Base-by-base conservation (phyloP, 192 early-diverging fungal genomes). In the Dissophora globulifera region DNA sequence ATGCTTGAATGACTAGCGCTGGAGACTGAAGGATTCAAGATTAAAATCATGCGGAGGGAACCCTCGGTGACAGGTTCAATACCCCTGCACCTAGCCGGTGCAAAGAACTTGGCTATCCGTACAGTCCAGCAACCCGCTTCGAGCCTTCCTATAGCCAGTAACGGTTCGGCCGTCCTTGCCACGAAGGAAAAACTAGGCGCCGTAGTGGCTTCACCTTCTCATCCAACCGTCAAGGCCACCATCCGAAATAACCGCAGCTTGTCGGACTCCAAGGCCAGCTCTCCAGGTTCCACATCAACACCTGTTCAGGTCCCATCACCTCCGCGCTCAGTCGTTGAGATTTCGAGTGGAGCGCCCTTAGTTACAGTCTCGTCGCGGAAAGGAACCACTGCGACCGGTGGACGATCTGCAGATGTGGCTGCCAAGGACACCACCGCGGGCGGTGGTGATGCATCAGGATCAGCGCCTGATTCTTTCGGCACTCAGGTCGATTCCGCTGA, bases 61-160 rank as follows among this genome's bases (percentile, higher is more conserved):
- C 54, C 56, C 13, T 30, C 46, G 11, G 42, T 19, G 15, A 20
- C 42, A 10, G 57, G 50, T 27, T 20, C 61, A 5, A 49, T 76
- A 17, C 64, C 72, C 26, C 38, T 46, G 2, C 72, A 76, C 27
- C 58, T 76, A 17, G 62, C 63, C 23, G 51, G 53, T 41, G 62
- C 63, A 25, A 67, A 49, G 58, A 76, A 67, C 29, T 35, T 76
- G 15, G 72, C 72, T 38, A 67, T 76, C 29, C 72, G 69, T 15
- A 62, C 53, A 3, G 26, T 27, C 25, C 26, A 46, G 15, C 31
- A 13, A 23, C 33, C 45, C 10, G 4, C 32, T 35, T 48, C 53
- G 1, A 22, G 30, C 65, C 30, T 27, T 25, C 33, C 40, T 57
- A 19, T 26, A 31, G 41, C 27, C 2, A 52, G 52, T 25, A 48